Percentiles rank a stretch among this genome's conserved stretches.
Evolutionary conservation across 345 rosid genomes (phyloP).

Genomic region (Linum tenue): DNA sequence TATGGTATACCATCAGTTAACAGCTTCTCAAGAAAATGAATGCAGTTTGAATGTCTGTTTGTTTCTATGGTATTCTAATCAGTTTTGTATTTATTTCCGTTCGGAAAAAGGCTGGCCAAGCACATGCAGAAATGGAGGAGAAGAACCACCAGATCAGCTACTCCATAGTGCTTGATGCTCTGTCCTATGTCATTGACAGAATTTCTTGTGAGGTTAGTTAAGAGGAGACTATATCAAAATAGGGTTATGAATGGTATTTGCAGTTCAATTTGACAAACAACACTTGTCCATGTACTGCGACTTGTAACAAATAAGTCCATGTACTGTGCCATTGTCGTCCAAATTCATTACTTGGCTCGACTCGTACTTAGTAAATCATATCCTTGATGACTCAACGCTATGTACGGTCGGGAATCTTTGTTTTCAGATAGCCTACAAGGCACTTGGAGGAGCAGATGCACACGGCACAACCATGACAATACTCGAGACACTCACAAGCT

Average conservation of each 20-base stretch:
- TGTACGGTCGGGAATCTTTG: no score
- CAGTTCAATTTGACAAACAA: no score
- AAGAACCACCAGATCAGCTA: constrained; percentile 28
- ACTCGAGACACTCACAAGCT: background rate
- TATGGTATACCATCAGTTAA: background rate
- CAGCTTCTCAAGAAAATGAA: background rate
- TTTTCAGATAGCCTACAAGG: constrained; percentile 6
- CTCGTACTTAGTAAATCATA: no score
- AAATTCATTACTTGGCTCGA: no score
- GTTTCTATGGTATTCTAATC: background rate
- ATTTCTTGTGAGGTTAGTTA: constrained; percentile 45
- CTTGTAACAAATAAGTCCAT: no score
- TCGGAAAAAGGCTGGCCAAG: constrained; percentile 13
- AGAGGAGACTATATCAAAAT: background rate
- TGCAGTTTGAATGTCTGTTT: no score
- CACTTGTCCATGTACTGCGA: no score
- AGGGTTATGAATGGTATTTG: no score
- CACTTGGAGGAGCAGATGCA: background rate
- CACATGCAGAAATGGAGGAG: constrained; percentile 28
- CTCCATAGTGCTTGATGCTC: constrained; percentile 31
- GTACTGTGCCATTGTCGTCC: no score
- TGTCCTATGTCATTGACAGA: constrained; percentile 38
- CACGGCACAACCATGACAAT: background rate
- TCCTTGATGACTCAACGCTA: no score
- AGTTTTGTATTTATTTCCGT: background rate